These are phyloP conservation scores for Lachancea nothofagi DNA, from an alignment of 805 yeast genomes.

Conservation along the genomic window DNA sequence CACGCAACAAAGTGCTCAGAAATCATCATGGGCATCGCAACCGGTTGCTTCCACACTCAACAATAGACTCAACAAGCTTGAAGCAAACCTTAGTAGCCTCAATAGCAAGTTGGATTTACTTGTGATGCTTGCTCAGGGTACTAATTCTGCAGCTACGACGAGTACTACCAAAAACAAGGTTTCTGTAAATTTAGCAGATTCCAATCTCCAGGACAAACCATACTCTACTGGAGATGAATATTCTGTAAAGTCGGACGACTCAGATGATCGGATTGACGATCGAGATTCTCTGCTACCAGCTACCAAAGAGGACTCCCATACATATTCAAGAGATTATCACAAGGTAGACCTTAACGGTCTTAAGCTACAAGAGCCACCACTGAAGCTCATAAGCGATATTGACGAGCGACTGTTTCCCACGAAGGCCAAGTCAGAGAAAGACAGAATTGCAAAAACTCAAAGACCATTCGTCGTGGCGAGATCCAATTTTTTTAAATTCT, in stretches of 20 bases:
- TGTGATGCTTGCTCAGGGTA: slow-evolving; percentile 18
- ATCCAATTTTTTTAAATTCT: slow-evolving; percentile 44
- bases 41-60: slow-evolving; percentile 13
- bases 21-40: slow-evolving; percentile 1
- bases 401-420: slow-evolving; percentile 38
- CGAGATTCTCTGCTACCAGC: not conserved
- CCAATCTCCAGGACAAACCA: not conserved
- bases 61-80: slow-evolving; percentile 23
- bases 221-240: not conserved
- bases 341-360: slow-evolving; percentile 12
- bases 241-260: not conserved
- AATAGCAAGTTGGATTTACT: slow-evolving; percentile 22
- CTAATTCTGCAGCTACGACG: slow-evolving; percentile 13
- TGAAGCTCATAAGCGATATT: slow-evolving; percentile 34
- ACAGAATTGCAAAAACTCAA: slow-evolving; percentile 28
- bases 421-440: slow-evolving; percentile 25
- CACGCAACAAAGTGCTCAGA: not conserved
- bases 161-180: not conserved
- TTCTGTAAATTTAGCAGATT: not conserved
- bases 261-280: not conserved
- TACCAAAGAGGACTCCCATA: not conserved
- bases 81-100: slow-evolving; percentile 22
- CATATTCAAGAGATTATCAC: not conserved
- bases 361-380: slow-evolving; percentile 35
- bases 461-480: slow-evolving; percentile 36